phyloP scores from a whole-genome alignment of 441 rosid genomes.

The Raphanus hybrid region DNA sequence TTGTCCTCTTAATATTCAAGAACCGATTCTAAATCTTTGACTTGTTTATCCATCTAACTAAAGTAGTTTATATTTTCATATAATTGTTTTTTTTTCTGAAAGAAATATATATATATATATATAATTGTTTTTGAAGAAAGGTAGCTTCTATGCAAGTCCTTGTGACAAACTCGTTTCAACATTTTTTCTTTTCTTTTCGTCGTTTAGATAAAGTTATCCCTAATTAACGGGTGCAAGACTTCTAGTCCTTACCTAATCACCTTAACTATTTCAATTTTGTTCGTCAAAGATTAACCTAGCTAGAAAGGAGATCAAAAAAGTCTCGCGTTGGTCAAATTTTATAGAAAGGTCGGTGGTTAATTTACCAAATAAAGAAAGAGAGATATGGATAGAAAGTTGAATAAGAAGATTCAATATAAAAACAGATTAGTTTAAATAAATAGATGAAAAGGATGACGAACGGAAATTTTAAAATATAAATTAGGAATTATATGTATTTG shows the following conservation, averaged over 20 bases:
- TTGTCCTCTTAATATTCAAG: too few relatives aligned
- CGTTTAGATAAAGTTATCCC: conserved; percentile 19
- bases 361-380: conserved; percentile 25
- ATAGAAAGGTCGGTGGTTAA: conserved; percentile 28
- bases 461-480: not conserved
- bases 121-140: not conserved
- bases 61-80: too few relatives aligned
- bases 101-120: too few relatives aligned
- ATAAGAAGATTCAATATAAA: not conserved
- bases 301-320: conserved; percentile 16
- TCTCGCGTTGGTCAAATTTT: conserved; percentile 16
- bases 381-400: conserved; percentile 5
- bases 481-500: not conserved
- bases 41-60: too few relatives aligned
- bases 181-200: conserved; percentile 9
- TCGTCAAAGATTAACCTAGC: not conserved
- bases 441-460: not conserved
- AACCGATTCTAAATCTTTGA: too few relatives aligned
- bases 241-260: conserved; percentile 16
- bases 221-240: conserved; percentile 29
- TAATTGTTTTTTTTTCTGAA: too few relatives aligned
- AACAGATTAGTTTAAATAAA: not conserved
- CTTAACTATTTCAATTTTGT: not conserved
- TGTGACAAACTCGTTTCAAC: conserved; percentile 13
- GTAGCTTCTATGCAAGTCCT: conserved; percentile 10